Evolutionary conservation across 305 asterid species (phyloP), one percentile per base, ranked within the genome.

Genomic region (Fraxinus dipetala): DNA sequence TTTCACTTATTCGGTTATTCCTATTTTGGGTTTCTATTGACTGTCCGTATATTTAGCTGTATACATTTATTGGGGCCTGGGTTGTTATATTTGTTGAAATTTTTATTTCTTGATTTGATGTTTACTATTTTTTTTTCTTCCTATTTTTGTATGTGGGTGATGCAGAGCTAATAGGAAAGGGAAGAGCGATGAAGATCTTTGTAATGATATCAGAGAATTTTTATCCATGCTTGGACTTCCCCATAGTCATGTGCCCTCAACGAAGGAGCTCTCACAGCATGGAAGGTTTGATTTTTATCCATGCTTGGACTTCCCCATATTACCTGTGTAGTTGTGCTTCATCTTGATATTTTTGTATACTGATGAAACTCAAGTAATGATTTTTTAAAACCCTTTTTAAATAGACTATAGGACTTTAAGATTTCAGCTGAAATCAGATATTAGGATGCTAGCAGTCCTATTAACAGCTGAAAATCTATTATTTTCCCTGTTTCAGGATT

Each of bases 141-240:
- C 3, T n/a, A 5, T n/a, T 6, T 6, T 6, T 5, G 20, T 6
- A 2, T 80, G 77, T 77, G 69, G 80, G 81, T 83, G 51, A 65
- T 83, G 77, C 87, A 90, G 97, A 84, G 86, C 61, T 77, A 85
- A 87, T 61, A 85, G 87, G 87, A 91, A 85, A 82, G 86, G 76
- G 82, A 96, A 89, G 87, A 92, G 93, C 87, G 88, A 91, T 83
- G 93, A 76, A 5, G 97, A 94, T 28, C 96, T 96, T 56, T 81
- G 86, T 88, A 86, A 74, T 72, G 98, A 96, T 32, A 85, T 96
- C 63, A 89, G 85, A 80, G 92, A 89, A 0, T 93, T 94, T 84
- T 87, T 96, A 38, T 86, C 93, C 45, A 14, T 80, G 32, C 93
- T 86, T 84, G 98, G 98, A 40, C 93, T 93, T 76, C 97, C 98